Evolutionary conservation across 169 alveolate genomes (phyloP).

Genomic region (Plasmodium inui): DNA sequence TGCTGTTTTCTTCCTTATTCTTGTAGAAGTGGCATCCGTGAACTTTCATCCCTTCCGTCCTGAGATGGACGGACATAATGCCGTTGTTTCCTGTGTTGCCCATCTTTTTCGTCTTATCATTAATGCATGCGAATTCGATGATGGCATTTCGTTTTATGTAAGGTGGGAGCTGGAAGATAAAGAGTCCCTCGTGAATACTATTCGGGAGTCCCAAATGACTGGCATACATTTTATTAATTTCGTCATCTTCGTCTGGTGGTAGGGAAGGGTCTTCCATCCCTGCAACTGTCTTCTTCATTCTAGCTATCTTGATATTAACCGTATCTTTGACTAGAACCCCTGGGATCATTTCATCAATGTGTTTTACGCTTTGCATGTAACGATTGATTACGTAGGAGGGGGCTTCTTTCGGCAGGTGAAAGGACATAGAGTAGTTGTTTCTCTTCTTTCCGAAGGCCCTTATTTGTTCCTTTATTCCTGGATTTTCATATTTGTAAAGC

Average conservation of each 20-base stretch:
- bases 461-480: not conserved
- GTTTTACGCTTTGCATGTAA: not conserved
- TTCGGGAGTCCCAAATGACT: conserved; percentile 21
- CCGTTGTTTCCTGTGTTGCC: conserved; percentile 48
- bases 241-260: not conserved
- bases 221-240: not conserved
- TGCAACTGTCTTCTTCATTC: not conserved
- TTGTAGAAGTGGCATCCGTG: conserved; percentile 62
- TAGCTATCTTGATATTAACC: not conserved
- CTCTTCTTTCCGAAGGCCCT: conserved; percentile 16
- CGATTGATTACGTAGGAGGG: conserved; percentile 25
- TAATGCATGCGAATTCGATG: conserved; percentile 42
- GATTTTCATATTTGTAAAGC: not conserved
- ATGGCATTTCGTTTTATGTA: conserved; percentile 21
- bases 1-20: conserved; percentile 12
- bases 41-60: conserved; percentile 1
- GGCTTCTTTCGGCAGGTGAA: conserved; percentile 32
- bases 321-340: conserved; percentile 32
- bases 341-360: conserved; percentile 24
- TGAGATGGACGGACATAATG: conserved; percentile 35
- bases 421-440: conserved; percentile 10
- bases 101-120: conserved; percentile 15
- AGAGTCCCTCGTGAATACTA: conserved; percentile 25
- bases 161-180: conserved; percentile 68
- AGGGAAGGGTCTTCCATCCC: not conserved